Conservation (phyloP, 306 rosid species). For the Cucumis hystrix region DNA sequence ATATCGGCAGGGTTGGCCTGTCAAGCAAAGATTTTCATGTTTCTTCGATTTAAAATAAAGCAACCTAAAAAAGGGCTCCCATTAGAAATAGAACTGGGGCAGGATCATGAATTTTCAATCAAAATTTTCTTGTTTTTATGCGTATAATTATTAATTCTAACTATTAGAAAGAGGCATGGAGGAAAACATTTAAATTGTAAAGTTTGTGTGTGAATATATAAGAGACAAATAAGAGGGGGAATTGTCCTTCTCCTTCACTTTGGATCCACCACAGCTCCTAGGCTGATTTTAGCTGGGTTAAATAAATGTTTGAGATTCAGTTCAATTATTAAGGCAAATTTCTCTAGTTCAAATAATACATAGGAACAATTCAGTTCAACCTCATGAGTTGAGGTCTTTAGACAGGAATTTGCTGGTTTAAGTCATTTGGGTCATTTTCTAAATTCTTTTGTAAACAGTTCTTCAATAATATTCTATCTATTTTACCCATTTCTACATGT, state of each 20-base stretch:
- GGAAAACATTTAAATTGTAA: background rate
- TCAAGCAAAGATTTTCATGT: slow-evolving; percentile 4
- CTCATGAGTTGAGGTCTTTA: background rate
- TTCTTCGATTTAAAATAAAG: background rate
- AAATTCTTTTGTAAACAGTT: background rate
- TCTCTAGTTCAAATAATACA: background rate
- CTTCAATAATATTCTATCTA: background rate
- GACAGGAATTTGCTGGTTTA: background rate
- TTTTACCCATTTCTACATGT: background rate
- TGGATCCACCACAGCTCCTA: background rate
- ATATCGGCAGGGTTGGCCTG: background rate
- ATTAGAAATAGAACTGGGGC: background rate
- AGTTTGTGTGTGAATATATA: background rate
- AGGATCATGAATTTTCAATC: background rate
- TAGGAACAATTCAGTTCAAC: background rate
- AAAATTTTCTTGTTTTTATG: background rate
- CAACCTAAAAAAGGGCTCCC: background rate
- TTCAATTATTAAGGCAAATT: background rate
- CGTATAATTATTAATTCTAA: background rate
- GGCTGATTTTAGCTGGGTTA: background rate
- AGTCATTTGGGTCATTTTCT: background rate
- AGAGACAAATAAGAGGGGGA: background rate
- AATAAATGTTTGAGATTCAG: background rate
- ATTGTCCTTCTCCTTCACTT: background rate
- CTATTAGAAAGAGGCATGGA: background rate